Evolutionary conservation across 495 filamentous ascomycete genomes (phyloP), one percentile per base, ranked within the genome.

Genomic region (Daldinia decipiens): DNA sequence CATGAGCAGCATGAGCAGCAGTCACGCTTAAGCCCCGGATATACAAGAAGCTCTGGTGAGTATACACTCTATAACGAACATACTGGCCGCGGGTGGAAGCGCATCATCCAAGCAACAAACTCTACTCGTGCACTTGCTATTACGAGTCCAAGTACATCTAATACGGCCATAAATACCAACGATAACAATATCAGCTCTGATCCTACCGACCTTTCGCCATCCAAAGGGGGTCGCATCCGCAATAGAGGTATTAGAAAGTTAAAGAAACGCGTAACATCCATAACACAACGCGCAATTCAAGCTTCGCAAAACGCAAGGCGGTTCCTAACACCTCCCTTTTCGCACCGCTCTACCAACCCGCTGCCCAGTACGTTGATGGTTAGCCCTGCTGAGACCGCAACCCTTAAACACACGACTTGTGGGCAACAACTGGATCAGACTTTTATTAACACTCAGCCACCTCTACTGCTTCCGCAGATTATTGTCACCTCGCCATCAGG

Each of bases 21-120:
- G 21, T 13, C 38, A 56, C 4, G 54, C 29, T 1, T 60, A 29
- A 19, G 40, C 39, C 57, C 52, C 24, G 11, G 59, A 1, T 27
- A 50, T 54, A n/a, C 36, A 27, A 60, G 6, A 34, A 63, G n/a
- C 13, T 36, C 60, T 5, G 50, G 36, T 15, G 26, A 64, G 17
- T 56, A 64, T 27, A 9, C 61, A n/a, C 11, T 55, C 12, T 55
- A 45, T 1, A 64, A 55, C 24, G 21, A 55, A 21, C 47, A 43
- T 2, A 63, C 60, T 3, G 50, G 51, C 27, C 61, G 51, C 0
- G 61, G 61, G 19, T 63, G 50, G 60, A 34, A 21, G 13, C 34
- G 21, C 12, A 1, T 12, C 24, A 27, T 4, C 4, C 40, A 7
- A n/a, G 5, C 47, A 15, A 0, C 27, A 4, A 55, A 19, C 13